A percentile compares a stretch with the other conserved stretches of the same genome.
phyloP scores from a whole-genome alignment of 306 rosid species.

The Vigna mungo region DNA sequence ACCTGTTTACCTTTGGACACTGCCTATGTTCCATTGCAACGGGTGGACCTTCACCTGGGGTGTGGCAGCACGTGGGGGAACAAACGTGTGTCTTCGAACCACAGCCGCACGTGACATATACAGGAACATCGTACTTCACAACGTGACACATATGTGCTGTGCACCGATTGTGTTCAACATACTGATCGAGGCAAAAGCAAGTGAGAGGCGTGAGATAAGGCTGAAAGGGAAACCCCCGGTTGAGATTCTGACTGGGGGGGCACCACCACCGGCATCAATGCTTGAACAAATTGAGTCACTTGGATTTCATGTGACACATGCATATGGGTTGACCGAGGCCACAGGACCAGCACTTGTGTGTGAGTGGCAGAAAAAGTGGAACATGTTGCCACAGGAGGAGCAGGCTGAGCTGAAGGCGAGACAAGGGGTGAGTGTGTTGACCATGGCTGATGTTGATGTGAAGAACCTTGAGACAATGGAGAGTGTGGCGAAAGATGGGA shows the following conservation, averaged over 20 bases:
- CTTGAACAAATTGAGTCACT: conserved; percentile 61
- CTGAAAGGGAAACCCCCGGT: conserved; percentile 34
- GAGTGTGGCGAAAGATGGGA: conserved; percentile 74
- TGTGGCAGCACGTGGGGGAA: conserved; percentile 88
- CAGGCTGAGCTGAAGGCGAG: conserved; percentile 74
- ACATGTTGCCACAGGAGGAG: conserved; percentile 45
- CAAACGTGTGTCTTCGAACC: conserved; percentile 77
- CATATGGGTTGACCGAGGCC: conserved; percentile 89
- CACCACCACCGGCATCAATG: conserved; percentile 77
- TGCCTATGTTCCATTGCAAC: conserved; percentile 95
- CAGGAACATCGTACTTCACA: conserved; percentile 55
- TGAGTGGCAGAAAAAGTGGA: conserved; percentile 89
- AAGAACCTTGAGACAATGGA: conserved; percentile 70
- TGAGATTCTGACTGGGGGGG: conserved; percentile 86
- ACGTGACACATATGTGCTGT: conserved; percentile 94
- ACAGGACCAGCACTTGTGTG: conserved; percentile 92
- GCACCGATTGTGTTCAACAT: conserved; percentile 84
- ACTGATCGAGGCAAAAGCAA: conserved; percentile 58
- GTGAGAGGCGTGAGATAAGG: conserved; percentile 39
- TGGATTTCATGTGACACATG: conserved; percentile 92
- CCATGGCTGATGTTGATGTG: conserved; percentile 76
- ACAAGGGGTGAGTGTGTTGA: conserved; percentile 77
- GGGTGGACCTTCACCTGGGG: conserved; percentile 99
- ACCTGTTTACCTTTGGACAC: conserved; percentile 86
- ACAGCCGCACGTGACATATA: conserved; percentile 64